A percentile compares a stretch with the other conserved stretches of the same genome.
Conservation (phyloP, 2,329 filamentous ascomycete species). For the Periconia digitata region DNA sequence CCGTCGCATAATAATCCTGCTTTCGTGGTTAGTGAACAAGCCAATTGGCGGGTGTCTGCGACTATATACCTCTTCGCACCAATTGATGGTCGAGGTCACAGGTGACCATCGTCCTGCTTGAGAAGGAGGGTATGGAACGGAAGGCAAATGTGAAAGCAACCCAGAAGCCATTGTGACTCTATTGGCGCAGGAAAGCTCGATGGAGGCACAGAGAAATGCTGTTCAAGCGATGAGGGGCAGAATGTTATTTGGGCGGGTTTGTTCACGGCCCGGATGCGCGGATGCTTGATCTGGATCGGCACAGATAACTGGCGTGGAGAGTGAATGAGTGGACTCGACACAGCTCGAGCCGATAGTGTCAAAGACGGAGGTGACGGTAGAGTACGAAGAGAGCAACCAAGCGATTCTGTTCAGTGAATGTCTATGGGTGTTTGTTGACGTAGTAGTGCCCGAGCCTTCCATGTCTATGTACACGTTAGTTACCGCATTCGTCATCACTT, state of each 20-base stretch:
- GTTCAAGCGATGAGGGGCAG: not conserved
- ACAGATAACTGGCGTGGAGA: too few relatives aligned
- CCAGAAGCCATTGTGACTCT: conserved; percentile 22
- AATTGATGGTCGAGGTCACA: conserved; percentile 3
- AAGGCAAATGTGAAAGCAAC: conserved; percentile 45
- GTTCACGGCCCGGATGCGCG: not conserved
- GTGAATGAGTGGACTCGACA: too few relatives aligned
- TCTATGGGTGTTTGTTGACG: too few relatives aligned
- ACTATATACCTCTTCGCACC: conserved; percentile 3
- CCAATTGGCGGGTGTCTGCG: not conserved
- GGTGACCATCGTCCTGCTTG: conserved; percentile 63
- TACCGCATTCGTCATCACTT: too few relatives aligned
- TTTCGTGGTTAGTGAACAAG: not conserved
- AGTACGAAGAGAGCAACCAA: too few relatives aligned
- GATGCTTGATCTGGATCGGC: not conserved
- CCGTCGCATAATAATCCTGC: conserved; percentile 3
- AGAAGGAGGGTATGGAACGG: conserved; percentile 53
- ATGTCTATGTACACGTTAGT: too few relatives aligned
- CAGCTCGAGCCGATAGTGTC: too few relatives aligned
- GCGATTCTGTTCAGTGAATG: too few relatives aligned
- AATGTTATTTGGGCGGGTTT: not conserved
- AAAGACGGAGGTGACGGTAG: too few relatives aligned
- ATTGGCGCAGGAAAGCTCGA: not conserved
- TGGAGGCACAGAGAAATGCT: not conserved
- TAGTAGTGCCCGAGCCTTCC: too few relatives aligned